These are phyloP conservation scores for Cordyceps javanica DNA, from an alignment of 2,329 filamentous ascomycete genomes.

Conservation along the genomic window DNA sequence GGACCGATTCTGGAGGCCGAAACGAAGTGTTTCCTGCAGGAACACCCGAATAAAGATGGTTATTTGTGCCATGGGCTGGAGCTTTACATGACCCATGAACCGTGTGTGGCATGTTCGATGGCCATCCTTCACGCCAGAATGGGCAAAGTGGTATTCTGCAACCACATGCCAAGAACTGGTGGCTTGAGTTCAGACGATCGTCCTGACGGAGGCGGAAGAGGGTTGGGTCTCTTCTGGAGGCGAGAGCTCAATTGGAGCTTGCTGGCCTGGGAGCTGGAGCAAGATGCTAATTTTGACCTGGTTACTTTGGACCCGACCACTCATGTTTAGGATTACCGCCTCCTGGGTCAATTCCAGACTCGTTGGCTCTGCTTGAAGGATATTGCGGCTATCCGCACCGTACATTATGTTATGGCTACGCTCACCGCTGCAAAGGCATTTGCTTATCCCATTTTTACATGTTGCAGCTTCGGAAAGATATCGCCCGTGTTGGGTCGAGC, in stretches of 20 bases:
- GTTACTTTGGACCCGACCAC: conserved; percentile 40
- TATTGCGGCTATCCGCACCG: conserved; percentile 14
- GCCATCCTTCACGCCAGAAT: conserved; percentile 91
- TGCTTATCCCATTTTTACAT: conserved; percentile 1
- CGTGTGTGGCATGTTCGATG: conserved; percentile 96
- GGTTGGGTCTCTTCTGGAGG: conserved; percentile 64
- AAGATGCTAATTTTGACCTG: conserved; percentile 33
- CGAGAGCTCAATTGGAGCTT: conserved; percentile 83
- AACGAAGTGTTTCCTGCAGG: conserved; percentile 52
- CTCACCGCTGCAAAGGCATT: not conserved
- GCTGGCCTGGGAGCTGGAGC: conserved; percentile 71
- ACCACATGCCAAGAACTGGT: conserved; percentile 73
- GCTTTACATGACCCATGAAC: conserved; percentile 91
- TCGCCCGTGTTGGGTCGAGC: not conserved
- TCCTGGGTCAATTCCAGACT: conserved; percentile 32
- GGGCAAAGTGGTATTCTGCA: conserved; percentile 73
- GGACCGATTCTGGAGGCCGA: conserved; percentile 64
- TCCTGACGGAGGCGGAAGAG: conserved; percentile 48
- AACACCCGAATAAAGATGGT: conserved; percentile 65
- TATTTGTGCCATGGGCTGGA: conserved; percentile 94
- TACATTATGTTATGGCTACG: not conserved
- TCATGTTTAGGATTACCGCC: conserved; percentile 44
- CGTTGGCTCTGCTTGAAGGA: conserved; percentile 16
- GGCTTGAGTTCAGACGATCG: conserved; percentile 74
- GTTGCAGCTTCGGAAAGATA: not conserved